A percentile compares a stretch with the other conserved stretches of the same genome.
Conservation (phyloP, 495 filamentous ascomycete species). For the Terfezia claveryi region DNA sequence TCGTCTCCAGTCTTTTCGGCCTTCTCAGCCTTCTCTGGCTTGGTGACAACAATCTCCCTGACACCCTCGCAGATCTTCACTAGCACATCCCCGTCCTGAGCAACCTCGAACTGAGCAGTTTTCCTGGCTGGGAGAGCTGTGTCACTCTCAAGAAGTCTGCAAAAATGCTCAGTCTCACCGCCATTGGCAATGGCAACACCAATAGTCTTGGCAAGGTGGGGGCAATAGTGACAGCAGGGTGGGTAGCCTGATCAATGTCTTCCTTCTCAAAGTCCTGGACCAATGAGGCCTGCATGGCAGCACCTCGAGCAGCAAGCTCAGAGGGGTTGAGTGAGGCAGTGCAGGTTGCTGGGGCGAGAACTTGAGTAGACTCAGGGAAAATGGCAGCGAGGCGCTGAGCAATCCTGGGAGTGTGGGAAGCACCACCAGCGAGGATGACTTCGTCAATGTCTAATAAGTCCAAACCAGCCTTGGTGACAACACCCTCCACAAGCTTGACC, state of each 20-base stretch:
- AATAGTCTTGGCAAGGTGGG: constrained; percentile 69
- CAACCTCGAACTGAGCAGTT: constrained; percentile 48
- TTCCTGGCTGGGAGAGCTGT: constrained; percentile 79
- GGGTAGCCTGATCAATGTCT: constrained; percentile 87
- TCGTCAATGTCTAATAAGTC: constrained; percentile 87
- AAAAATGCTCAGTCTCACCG: constrained; percentile 38
- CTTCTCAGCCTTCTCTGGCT: constrained; percentile 51
- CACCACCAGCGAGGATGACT: constrained; percentile 73
- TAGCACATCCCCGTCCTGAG: constrained; percentile 59
- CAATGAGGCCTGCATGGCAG: constrained; percentile 82
- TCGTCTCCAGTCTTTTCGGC: constrained; percentile 24
- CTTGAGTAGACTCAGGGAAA: constrained; percentile 58
- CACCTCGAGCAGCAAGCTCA: constrained; percentile 69
- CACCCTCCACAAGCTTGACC: constrained; percentile 59
- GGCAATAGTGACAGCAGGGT: constrained; percentile 83
- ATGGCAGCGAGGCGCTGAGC: constrained; percentile 48
- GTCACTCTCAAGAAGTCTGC: constrained; percentile 54
- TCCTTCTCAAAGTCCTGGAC: constrained; percentile 79
- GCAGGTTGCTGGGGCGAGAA: constrained; percentile 63
- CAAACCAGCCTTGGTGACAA: constrained; percentile 73
- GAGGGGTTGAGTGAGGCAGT: constrained; percentile 73
- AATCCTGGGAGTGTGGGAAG: constrained; percentile 82
- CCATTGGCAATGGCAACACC: constrained; percentile 53
- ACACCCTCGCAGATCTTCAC: constrained; percentile 69
- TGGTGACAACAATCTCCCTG: constrained; percentile 73